Percentiles rank a stretch among this genome's conserved stretches.
These are phyloP conservation scores for Hansenula sp. DNA, from an alignment of 1,139 yeast species.

Conservation along the genomic window DNA sequence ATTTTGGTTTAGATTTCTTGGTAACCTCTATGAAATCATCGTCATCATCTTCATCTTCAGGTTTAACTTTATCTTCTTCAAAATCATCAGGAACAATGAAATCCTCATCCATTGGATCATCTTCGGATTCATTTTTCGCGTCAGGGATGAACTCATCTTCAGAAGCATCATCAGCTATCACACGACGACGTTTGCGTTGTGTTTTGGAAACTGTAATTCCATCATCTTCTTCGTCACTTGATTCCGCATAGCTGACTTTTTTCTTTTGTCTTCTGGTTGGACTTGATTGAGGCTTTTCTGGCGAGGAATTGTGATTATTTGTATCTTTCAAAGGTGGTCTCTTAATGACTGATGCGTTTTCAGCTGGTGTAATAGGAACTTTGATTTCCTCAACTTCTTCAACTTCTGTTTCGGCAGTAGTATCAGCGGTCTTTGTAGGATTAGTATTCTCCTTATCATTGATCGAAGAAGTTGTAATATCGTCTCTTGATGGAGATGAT, in stretches of 20 bases:
- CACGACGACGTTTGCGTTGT: constrained; percentile 23
- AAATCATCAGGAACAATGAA: constrained; percentile 9
- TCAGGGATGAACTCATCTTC: constrained; percentile 25
- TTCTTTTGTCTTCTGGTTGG: constrained; percentile 19
- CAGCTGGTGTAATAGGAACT: constrained; percentile 4
- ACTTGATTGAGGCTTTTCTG: constrained; percentile 13
- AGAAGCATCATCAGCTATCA: constrained; percentile 23
- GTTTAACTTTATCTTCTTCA: constrained; percentile 9
- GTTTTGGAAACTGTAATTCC: constrained; percentile 14
- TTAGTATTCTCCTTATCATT: constrained; percentile 6
- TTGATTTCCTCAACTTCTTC: neutral
- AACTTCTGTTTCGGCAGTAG: neutral
- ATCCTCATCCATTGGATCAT: constrained; percentile 21
- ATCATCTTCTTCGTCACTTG: constrained; percentile 30
- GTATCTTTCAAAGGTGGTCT: constrained; percentile 13
- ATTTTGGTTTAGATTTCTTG: constrained; percentile 8
- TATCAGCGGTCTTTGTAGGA: neutral
- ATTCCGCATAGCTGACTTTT: constrained; percentile 33
- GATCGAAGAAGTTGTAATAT: constrained; percentile 1
- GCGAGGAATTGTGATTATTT: neutral
- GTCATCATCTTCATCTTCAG: constrained; percentile 24
- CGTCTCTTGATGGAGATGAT: constrained; percentile 15
- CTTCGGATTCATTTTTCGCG: constrained; percentile 16
- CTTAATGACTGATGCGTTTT: constrained; percentile 9
- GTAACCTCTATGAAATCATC: constrained; percentile 25